Conservation (phyloP, 371 early-diverging fungal species). For the Saksenaea vasiformis region DNA sequence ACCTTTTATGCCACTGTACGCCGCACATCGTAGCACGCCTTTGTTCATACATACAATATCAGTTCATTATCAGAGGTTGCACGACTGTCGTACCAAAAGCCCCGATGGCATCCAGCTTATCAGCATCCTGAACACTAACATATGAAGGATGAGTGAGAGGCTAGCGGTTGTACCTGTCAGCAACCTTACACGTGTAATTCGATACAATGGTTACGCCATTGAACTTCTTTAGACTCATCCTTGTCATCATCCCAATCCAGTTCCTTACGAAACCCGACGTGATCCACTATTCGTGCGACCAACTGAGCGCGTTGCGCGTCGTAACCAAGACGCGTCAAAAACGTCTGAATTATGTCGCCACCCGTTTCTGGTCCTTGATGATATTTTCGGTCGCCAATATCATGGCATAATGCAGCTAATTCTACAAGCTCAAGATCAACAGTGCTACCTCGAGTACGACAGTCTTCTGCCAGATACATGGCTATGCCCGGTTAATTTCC, state of each 20-base stretch:
- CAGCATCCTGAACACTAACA: constrained; percentile 77
- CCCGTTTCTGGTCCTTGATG: constrained; percentile 48
- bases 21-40: constrained; percentile 73
- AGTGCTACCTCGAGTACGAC: constrained; percentile 13
- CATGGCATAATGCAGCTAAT: constrained; percentile 76
- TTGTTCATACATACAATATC: background rate
- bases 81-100: constrained; percentile 60
- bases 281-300: constrained; percentile 63
- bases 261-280: constrained; percentile 77
- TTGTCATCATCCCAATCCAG: constrained; percentile 51
- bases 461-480: constrained; percentile 43
- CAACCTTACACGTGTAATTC: constrained; percentile 63
- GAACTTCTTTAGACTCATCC: constrained; percentile 29
- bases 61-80: background rate
- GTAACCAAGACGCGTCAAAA: constrained; percentile 43
- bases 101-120: constrained; percentile 82
- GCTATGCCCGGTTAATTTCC: constrained; percentile 19
- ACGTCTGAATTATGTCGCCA: constrained; percentile 43
- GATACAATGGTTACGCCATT: constrained; percentile 59
- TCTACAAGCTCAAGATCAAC: constrained; percentile 66
- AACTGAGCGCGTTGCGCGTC: constrained; percentile 40
- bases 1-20: constrained; percentile 71
- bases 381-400: constrained; percentile 78
- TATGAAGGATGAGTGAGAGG: constrained; percentile 2
- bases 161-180: background rate